Conservation (phyloP, 352 stramenopile genomes). For the Globisporangium irregulare region DNA sequence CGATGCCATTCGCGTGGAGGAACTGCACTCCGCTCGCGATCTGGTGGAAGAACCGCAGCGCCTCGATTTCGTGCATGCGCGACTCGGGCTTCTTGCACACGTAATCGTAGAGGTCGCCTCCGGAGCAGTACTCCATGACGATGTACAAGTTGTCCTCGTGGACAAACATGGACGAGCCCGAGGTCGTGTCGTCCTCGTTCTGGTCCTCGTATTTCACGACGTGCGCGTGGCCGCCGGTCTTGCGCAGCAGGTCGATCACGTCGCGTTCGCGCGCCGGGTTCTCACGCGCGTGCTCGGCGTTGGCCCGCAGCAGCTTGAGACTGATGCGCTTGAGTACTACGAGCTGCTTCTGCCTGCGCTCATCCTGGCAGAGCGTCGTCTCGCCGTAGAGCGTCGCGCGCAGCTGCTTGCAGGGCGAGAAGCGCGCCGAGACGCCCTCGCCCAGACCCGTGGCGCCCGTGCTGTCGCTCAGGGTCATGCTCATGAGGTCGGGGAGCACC, state of each 20-base stretch:
- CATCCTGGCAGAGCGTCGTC: conserved; percentile 46
- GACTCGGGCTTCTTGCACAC: conserved; percentile 30
- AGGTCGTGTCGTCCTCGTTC: conserved; percentile 1
- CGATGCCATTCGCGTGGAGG: conserved; percentile 44
- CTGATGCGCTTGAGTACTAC: conserved; percentile 59
- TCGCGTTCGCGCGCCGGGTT: conserved; percentile 43
- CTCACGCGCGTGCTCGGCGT: conserved; percentile 30
- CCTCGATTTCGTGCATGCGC: conserved; percentile 33
- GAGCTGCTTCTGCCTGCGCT: conserved; percentile 26
- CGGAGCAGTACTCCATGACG: conserved; percentile 62
- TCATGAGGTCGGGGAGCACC: conserved; percentile 6
- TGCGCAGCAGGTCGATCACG: conserved; percentile 43
- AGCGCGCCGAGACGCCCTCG: conserved; percentile 37
- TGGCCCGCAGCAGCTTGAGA: conserved; percentile 36
- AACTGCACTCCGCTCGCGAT: conserved; percentile 42
- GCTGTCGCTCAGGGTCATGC: not conserved
- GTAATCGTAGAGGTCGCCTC: conserved; percentile 59
- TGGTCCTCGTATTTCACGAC: conserved; percentile 36
- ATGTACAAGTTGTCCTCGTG: conserved; percentile 40
- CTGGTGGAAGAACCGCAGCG: conserved; percentile 34
- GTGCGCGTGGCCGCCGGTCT: conserved; percentile 29
- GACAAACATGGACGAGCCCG: conserved; percentile 32
- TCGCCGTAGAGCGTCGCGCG: conserved; percentile 54
- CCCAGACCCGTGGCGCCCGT: conserved; percentile 13
- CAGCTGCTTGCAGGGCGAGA: conserved; percentile 31